These are phyloP conservation scores for Thalassiosira profunda DNA, from an alignment of 108 stramenopile genomes.

Conservation along the genomic window DNA sequence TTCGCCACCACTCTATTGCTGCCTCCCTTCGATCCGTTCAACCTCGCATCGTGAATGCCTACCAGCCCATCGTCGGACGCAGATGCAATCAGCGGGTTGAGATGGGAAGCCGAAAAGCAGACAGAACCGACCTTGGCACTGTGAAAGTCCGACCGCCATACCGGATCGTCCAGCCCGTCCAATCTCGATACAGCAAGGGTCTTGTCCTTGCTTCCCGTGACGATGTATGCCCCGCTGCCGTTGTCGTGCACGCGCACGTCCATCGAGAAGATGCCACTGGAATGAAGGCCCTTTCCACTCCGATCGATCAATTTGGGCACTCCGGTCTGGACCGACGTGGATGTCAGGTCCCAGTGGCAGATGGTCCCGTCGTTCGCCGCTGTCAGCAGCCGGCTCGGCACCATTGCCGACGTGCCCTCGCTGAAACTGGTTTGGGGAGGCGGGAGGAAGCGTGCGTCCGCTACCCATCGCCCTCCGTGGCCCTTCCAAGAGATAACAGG, in stretches of 20 bases:
- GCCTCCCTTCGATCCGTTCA: conserved; percentile 17
- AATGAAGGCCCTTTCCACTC: conserved; percentile 63
- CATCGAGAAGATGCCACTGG: conserved; percentile 82
- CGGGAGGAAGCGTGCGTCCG: conserved; percentile 67
- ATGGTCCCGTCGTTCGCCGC: conserved; percentile 80
- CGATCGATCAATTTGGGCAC: conserved; percentile 51
- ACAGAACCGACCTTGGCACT: conserved; percentile 68
- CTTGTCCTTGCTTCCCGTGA: conserved; percentile 81
- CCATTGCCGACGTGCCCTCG: background rate
- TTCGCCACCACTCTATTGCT: conserved; percentile 45
- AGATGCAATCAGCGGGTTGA: conserved; percentile 56
- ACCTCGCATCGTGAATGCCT: conserved; percentile 59
- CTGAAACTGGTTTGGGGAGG: background rate
- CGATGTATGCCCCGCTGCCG: conserved; percentile 8
- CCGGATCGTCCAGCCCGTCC: conserved; percentile 13
- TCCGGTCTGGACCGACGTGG: conserved; percentile 49
- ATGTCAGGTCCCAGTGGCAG: conserved; percentile 75
- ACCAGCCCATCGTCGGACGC: conserved; percentile 77
- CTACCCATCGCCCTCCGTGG: conserved; percentile 78
- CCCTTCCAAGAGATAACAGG: conserved; percentile 74
- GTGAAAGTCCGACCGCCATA: conserved; percentile 59
- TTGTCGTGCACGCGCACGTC: conserved; percentile 33
- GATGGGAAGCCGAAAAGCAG: conserved; percentile 23
- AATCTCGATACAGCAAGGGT: conserved; percentile 58
- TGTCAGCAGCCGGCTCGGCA: conserved; percentile 60